Conservation (phyloP, 306 rosid species). For the Fagus sylvatica region DNA sequence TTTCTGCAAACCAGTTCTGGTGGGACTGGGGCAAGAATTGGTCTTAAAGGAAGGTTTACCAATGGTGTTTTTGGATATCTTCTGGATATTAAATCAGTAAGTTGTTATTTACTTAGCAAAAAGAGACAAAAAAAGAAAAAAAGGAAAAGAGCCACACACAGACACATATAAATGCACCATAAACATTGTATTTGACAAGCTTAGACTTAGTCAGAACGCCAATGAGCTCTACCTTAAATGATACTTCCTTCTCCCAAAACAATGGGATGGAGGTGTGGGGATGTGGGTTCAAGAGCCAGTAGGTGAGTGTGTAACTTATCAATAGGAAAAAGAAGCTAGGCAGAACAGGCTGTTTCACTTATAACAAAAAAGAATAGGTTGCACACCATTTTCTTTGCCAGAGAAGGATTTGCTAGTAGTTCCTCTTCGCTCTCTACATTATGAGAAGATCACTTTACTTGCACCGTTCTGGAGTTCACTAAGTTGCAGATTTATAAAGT, state of each 20-base stretch:
- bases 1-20: not conserved
- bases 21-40: not conserved
- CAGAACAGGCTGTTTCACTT: no score
- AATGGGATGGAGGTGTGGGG: no score
- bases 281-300: no score
- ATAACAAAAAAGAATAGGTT: no score
- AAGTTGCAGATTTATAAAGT: not conserved
- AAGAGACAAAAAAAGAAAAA: not conserved
- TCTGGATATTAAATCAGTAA: not conserved
- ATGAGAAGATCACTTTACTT: not conserved
- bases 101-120: not conserved
- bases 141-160: not conserved
- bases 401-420: no score
- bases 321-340: no score
- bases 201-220: not conserved
- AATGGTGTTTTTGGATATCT: not conserved
- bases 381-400: no score
- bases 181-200: not conserved
- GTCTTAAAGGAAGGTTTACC: not conserved
- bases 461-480: not conserved
- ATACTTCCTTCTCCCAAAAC: no score
- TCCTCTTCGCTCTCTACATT: not conserved
- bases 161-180: not conserved
- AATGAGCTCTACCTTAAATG: no score
- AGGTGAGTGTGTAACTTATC: no score